phyloP scores from a whole-genome alignment of 78 protist genomes.

The Dictyostelium intermedium region DNA sequence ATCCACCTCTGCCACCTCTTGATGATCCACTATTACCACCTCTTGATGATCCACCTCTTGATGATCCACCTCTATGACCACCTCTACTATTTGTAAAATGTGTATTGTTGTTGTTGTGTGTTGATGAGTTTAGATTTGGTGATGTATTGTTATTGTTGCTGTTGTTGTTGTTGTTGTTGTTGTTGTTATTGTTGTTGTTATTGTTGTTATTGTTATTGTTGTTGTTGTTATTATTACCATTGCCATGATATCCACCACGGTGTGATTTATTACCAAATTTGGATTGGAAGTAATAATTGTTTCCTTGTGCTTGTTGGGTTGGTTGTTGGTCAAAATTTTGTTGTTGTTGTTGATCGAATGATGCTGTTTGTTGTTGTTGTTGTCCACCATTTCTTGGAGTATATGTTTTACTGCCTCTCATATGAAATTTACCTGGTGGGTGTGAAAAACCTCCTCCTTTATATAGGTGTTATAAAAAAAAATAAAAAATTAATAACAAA shows the following conservation, averaged over 20 bases:
- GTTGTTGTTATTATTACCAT: not conserved
- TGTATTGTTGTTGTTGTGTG: not conserved
- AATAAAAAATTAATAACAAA: not conserved
- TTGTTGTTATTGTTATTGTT: not conserved
- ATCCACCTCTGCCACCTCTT: constrained; percentile 58
- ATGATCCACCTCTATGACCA: not conserved
- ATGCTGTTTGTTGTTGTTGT: not conserved
- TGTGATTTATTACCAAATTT: not conserved
- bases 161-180: not conserved
- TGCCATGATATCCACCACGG: not conserved
- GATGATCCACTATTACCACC: constrained; percentile 25
- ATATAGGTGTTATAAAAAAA: not conserved
- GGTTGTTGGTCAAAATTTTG: constrained; percentile 26
- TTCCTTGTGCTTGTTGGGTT: not conserved
- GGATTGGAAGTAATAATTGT: not conserved
- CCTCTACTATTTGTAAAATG: not conserved
- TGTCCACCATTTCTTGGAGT: not conserved
- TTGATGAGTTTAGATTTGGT: not conserved
- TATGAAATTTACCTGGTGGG: constrained; percentile 66
- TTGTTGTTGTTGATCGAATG: constrained; percentile 17
- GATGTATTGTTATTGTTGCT: not conserved
- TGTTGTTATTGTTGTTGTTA: not conserved
- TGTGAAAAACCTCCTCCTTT: constrained; percentile 13
- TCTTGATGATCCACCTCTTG: not conserved
- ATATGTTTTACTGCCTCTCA: constrained; percentile 54